Conservation (phyloP, 2,329 filamentous ascomycete genomes). For the Ceratocystis cubensis region DNA sequence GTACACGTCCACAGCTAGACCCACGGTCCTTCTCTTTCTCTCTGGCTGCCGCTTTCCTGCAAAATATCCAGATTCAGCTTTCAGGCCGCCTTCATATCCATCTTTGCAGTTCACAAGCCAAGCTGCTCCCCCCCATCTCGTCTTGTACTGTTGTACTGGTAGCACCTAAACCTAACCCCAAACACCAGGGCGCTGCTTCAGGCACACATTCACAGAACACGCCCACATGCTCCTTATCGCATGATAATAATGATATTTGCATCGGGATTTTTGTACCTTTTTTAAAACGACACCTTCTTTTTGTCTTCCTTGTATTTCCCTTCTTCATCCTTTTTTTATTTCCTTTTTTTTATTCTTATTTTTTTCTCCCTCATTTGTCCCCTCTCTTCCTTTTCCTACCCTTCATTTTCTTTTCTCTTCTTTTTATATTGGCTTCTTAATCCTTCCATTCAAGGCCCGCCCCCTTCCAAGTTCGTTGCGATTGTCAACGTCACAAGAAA, state of each 20-base stretch:
- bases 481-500: constrained; percentile 5
- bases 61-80: not conserved
- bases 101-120: not conserved
- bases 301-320: not conserved
- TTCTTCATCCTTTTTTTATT: not conserved
- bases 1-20: not conserved
- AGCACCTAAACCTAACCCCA: not conserved
- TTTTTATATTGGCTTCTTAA: constrained; percentile 1
- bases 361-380: not conserved
- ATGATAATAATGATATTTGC: constrained; percentile 9
- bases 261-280: not conserved
- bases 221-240: not conserved
- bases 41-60: not conserved
- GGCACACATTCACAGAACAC: not conserved
- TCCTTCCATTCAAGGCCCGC: not conserved
- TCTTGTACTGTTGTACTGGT: not conserved
- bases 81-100: not conserved
- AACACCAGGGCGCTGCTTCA: not conserved
- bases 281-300: constrained; percentile 4
- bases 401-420: not conserved
- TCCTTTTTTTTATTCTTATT: not conserved
- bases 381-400: not conserved
- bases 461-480: not conserved
- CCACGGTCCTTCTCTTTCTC: not conserved
- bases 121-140: not conserved